Evolutionary conservation across 345 rosid species (phyloP), one percentile per base, ranked within the genome.

Genomic region (Anastatica hierochuntica): DNA sequence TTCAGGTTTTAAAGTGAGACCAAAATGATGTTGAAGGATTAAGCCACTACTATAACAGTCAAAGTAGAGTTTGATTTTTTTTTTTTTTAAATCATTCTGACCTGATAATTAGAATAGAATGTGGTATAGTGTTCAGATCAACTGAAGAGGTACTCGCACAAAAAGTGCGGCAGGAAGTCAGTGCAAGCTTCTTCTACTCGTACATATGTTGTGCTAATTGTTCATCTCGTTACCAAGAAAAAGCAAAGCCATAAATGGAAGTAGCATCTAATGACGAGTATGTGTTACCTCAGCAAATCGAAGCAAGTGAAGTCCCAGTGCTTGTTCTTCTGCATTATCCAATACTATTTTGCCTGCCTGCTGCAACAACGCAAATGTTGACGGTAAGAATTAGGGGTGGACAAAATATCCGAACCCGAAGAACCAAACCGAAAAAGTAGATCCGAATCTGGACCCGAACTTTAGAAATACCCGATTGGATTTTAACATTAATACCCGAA

Each of bases 171-270:
- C 44, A 84, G 65, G 43, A 90, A 70, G 74, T 77, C 80, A 43
- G 76, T 50, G 66, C 85, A 82, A 31, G 94, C 95, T 56, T 84
- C 96, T 67, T 90, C 95, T 4, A 90, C 94, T n/a, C n/a, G n/a
- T n/a, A n/a, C n/a, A n/a, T n/a, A n/a, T n/a, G 53, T 74, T 76
- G 96, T 90, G 85, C 49, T 62, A 19, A 39, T 34, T 46, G 30
- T 38, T 52, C 30, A 45, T 63, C 37, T 29, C 9, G 5, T 37
- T 35, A 20, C 34, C 17, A 42, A 30, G 37, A 38, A 26, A 66
- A 52, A 16, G 8, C n/a, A n/a, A 43, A 51, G 15, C 29, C 29
- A 24, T 14, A 29, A 26, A 20, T 51, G 42, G 20, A 42, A 18
- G 10, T 34, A 14, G 11, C 7, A 43, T 34, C 17, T 30, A 36